Evolutionary conservation across 352 stramenopile genomes (phyloP), one percentile per base, ranked within the genome.

Genomic region (Pythium myriotylum): DNA sequence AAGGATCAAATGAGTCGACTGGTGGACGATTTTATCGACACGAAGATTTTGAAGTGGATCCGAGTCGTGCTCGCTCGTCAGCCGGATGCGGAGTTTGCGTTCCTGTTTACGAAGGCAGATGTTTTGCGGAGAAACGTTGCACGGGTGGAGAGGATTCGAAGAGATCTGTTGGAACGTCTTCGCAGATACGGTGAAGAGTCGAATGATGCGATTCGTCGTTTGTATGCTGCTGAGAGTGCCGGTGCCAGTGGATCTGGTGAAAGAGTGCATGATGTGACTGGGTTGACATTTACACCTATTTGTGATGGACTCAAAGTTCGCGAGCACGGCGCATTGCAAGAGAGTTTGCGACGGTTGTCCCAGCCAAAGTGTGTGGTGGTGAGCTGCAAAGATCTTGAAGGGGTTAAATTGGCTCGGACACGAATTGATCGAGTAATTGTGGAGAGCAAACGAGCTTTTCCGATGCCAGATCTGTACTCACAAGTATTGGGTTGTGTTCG

Each of bases 1-100:
- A 42, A 55, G 17, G 29, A 20, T 14, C 27, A 54, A 19, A 19
- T 24, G n/a, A n/a, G n/a, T n/a, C n/a, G n/a, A n/a, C n/a, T n/a
- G n/a, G n/a, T 62, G 24, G 47, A 62, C 12, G 52, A 46, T 19
- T 68, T 58, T 39, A 13, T 68, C 4, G 42, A 62, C 2, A 6
- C 19, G 12, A 19, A 32, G 4, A 32, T 68, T 1, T 22, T 57
- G 0, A 32, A 27, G 4, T 62, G 60, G 45, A 22, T 68, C 12
- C 43, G 53, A 16, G 22, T 58, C 17, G 53, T 68, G 5, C 20
- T 56, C 1, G 60, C 46, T 53, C 60, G 42, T 22, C 37, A 62
- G 37, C 60, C 60, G 0, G 60, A 62, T 5, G 43, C 60, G 2
- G 60, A 68, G 46, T 62, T 68, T 50, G 46, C 39, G 20, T 53